A percentile compares a stretch with the other conserved stretches of the same genome.
phyloP scores from a whole-genome alignment of 2,329 filamentous ascomycete species.

The Lasiodiplodia gonubiensis region DNA sequence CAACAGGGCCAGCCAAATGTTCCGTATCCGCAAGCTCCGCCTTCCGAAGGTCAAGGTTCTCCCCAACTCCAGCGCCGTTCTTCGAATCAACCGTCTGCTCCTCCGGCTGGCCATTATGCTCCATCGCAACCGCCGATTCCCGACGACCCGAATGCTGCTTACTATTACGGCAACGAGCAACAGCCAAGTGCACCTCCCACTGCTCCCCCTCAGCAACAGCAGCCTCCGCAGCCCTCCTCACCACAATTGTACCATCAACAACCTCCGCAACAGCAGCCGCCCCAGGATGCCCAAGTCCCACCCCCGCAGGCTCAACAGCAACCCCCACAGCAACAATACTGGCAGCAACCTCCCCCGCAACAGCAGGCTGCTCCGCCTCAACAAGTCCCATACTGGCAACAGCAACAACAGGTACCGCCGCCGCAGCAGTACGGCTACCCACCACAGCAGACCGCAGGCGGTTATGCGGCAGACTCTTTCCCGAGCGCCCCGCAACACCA shows the following conservation, averaged over 20 bases:
- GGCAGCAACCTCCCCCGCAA: constrained; percentile 30
- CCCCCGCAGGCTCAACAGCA: constrained; percentile 28
- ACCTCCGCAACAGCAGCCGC: constrained; percentile 34
- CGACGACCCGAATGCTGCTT: constrained; percentile 40
- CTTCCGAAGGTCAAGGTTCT: constrained; percentile 33
- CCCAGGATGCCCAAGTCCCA: constrained; percentile 29
- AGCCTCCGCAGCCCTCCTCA: constrained; percentile 22
- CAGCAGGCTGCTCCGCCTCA: constrained; percentile 34
- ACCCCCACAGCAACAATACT: constrained; percentile 27
- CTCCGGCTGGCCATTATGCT: constrained; percentile 40
- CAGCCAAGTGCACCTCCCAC: constrained; percentile 18
- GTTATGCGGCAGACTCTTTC: constrained; percentile 59
- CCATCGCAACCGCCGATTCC: constrained; percentile 42
- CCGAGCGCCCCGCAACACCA: constrained; percentile 67
- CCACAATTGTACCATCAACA: constrained; percentile 32
- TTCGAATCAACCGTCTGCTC: constrained; percentile 41
- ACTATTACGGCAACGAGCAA: constrained; percentile 29
- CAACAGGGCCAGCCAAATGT: constrained; percentile 38
- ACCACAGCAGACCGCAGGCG: constrained; percentile 36
- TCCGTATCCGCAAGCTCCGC: constrained; percentile 39
- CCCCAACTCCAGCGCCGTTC: constrained; percentile 46
- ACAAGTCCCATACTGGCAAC: constrained; percentile 39
- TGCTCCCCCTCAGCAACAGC: constrained; percentile 31
- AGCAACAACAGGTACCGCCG: constrained; percentile 36
- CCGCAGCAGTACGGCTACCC: constrained; percentile 43